phyloP scores from a whole-genome alignment of 2,329 filamentous ascomycete genomes.

The Clonostachys chloroleuca region DNA sequence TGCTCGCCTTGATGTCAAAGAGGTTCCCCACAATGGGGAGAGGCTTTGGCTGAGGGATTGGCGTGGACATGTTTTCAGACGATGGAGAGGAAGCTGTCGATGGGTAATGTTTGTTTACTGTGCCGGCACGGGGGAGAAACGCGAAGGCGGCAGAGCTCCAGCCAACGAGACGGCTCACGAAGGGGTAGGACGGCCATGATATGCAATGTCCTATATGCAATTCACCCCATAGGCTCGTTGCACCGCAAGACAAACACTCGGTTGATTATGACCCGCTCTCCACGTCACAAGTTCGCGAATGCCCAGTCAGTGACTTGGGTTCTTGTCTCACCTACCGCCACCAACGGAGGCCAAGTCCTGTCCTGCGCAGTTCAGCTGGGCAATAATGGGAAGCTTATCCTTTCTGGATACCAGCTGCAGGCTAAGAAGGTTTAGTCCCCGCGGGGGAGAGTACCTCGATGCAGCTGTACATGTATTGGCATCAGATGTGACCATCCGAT shows the following conservation, averaged over 20 bases:
- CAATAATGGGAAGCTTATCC: background rate
- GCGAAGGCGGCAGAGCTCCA: background rate
- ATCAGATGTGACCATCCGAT: too few relatives aligned
- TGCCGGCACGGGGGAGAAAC: background rate
- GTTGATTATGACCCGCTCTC: background rate
- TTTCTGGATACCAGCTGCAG: background rate
- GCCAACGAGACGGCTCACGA: background rate
- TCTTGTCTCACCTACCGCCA: background rate
- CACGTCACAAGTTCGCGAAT: background rate
- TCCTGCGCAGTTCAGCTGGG: slow-evolving; percentile 1
- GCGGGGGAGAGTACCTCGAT: too few relatives aligned
- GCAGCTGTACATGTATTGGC: too few relatives aligned
- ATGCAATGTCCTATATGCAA: background rate
- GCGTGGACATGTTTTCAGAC: slow-evolving; percentile 16
- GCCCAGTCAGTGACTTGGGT: background rate
- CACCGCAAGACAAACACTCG: too few relatives aligned
- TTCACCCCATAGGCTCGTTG: too few relatives aligned
- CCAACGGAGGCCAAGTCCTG: background rate
- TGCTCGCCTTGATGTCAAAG: slow-evolving; percentile 23
- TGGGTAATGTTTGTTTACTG: background rate
- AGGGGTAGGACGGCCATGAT: background rate
- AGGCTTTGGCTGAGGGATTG: slow-evolving; percentile 26
- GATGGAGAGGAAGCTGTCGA: background rate
- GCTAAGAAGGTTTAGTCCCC: too few relatives aligned
- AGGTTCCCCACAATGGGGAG: slow-evolving; percentile 30